Evolutionary conservation across 768 basidiomycete genomes (phyloP), one percentile per base, ranked within the genome.

Genomic region (Russula vinacea): DNA sequence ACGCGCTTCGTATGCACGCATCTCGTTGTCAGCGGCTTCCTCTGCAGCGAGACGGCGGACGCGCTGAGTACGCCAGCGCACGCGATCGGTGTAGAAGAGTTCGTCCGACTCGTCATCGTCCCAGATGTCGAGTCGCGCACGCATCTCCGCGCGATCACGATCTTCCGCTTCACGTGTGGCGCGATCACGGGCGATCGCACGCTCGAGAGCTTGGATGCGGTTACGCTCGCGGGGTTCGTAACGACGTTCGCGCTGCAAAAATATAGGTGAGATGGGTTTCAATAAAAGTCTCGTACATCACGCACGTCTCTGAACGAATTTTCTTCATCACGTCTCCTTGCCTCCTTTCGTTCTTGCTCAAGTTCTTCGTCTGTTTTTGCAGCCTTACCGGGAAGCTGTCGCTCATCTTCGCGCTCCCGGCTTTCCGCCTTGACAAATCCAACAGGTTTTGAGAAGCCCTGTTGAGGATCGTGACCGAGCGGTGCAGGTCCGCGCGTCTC

Each of bases 51-150:
- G 81, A 42, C 87, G 77, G 33, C 90, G 81, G 6, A 82, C 78
- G 52, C 97, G 85, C 42, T 88, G 76, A 42, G 85, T 79, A 19
- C 96, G 87, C 97, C 97, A 99, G 35, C 92, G 88, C 9, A 81
- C 73, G n/a, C 94, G 84, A 73, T 98, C 97, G 51, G 89, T 82
- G 71, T 95, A 96, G 77, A 95, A 99, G 35, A 86, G 72, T 70
- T 99, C 97, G 68, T 95, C 89, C 60, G 94, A 95, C 70, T 92
- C 88, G 62, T 96, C 95, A 64, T 92, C 90, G 70, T 96, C 92
- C 86, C 93, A 94, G 7, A 95, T 81, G 68, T 95, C 92, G 60
- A 94, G 82, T 1, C 87, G 82, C 8, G 86, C 83, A 33, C 87
- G 84, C 81, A 92, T 89, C 71, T 96, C 92, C 16, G 86, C 73